These are phyloP conservation scores for Zarea fungicola DNA, from an alignment of 2,329 filamentous ascomycete genomes.

Conservation along the genomic window DNA sequence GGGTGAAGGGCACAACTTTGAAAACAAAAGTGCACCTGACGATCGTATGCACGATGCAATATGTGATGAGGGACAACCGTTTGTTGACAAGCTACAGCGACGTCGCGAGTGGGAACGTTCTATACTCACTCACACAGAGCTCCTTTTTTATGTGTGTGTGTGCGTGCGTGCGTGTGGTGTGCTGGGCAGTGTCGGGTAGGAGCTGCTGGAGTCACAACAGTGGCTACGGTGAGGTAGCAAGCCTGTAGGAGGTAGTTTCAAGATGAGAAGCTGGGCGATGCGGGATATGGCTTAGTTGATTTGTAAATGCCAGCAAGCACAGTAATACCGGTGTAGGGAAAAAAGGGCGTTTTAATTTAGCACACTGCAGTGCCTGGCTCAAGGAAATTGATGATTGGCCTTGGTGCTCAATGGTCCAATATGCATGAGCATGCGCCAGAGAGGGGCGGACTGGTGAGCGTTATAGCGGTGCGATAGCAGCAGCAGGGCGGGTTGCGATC, in stretches of 20 bases:
- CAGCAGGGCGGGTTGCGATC: background rate
- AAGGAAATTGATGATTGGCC: conserved; percentile 11
- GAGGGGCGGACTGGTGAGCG: conserved; percentile 1
- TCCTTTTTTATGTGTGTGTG: too few relatives aligned
- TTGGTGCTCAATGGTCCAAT: conserved; percentile 8
- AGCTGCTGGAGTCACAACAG: too few relatives aligned
- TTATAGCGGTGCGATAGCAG: conserved; percentile 1
- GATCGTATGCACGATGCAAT: too few relatives aligned
- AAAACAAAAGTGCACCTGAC: too few relatives aligned
- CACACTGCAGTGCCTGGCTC: conserved; percentile 6
- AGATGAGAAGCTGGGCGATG: conserved; percentile 1
- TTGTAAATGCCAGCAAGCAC: background rate
- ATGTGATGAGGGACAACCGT: too few relatives aligned
- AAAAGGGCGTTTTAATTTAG: conserved; percentile 4
- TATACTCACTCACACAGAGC: background rate
- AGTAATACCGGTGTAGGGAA: background rate
- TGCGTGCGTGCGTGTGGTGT: too few relatives aligned
- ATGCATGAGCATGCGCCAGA: conserved; percentile 12
- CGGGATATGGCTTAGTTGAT: background rate
- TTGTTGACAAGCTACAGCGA: background rate
- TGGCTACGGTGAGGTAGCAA: too few relatives aligned
- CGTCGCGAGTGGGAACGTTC: background rate
- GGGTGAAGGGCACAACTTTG: too few relatives aligned
- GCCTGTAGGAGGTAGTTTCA: too few relatives aligned
- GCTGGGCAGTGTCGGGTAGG: too few relatives aligned